Percentiles rank a stretch among this genome's conserved stretches.
These are phyloP conservation scores for Tolypocladium cylindrosporum DNA, from an alignment of 2,329 filamentous ascomycete genomes.

Conservation along the genomic window DNA sequence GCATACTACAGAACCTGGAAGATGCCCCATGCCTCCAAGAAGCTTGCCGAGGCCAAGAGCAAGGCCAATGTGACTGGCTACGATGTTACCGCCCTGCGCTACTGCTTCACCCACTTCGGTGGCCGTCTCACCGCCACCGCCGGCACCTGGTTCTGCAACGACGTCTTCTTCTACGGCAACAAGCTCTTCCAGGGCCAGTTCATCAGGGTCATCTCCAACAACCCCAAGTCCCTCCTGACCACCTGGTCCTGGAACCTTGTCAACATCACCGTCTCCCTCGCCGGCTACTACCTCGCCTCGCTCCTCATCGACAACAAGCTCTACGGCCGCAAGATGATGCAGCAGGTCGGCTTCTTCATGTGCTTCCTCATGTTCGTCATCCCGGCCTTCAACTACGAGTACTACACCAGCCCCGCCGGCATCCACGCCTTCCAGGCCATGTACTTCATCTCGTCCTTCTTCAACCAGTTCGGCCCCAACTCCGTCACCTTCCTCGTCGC, in stretches of 20 bases:
- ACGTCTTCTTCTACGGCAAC: conserved; percentile 99
- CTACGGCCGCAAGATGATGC: conserved; percentile 94
- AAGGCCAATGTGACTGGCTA: conserved; percentile 84
- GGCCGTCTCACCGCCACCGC: conserved; percentile 79
- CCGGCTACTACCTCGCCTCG: conserved; percentile 83
- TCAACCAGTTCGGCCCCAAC: conserved; percentile 98
- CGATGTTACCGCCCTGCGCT: conserved; percentile 70
- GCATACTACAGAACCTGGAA: conserved; percentile 94
- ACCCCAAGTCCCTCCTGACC: conserved; percentile 65
- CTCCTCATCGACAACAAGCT: conserved; percentile 92
- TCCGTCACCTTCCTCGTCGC: conserved; percentile 92
- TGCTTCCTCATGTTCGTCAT: conserved; percentile 91
- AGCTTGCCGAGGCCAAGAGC: conserved; percentile 74
- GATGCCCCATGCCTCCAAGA: conserved; percentile 81
- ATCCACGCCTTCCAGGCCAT: conserved; percentile 92
- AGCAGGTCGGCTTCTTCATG: conserved; percentile 86
- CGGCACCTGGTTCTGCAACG: conserved; percentile 89
- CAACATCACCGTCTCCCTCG: conserved; percentile 79
- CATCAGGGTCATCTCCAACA: conserved; percentile 68
- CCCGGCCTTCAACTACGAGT: conserved; percentile 77
- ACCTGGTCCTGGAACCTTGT: conserved; percentile 88
- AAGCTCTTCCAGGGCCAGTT: conserved; percentile 93
- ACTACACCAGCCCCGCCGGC: conserved; percentile 63
- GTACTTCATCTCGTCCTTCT: conserved; percentile 97
- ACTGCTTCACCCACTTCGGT: conserved; percentile 76